These are phyloP conservation scores for Irpex rosettiformis DNA, from an alignment of 1,284 basidiomycete genomes.

Conservation along the genomic window DNA sequence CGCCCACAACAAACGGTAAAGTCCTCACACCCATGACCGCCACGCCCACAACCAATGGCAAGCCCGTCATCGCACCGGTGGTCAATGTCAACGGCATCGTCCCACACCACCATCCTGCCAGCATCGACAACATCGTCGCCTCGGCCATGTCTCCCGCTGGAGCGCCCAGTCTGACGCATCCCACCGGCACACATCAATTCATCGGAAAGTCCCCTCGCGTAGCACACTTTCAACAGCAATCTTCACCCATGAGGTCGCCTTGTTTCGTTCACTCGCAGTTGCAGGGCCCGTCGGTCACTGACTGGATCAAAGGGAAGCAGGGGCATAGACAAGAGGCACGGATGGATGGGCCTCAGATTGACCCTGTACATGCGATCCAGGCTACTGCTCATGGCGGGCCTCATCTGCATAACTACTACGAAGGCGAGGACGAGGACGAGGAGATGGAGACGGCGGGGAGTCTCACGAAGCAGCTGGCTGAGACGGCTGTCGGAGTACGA, in stretches of 20 bases:
- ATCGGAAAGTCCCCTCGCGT: constrained; percentile 20
- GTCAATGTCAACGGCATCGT: constrained; percentile 18
- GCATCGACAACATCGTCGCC: constrained; percentile 4
- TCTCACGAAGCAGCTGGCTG: constrained; percentile 90
- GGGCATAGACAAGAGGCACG: constrained; percentile 41
- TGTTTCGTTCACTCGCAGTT: constrained; percentile 87
- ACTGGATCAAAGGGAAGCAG: constrained; percentile 60
- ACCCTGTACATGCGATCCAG: neutral
- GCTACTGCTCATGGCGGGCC: constrained; percentile 17
- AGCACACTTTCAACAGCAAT: constrained; percentile 26
- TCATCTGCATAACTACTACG: constrained; percentile 29
- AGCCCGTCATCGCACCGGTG: constrained; percentile 19
- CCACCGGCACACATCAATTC: constrained; percentile 14
- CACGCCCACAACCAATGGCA: constrained; percentile 20
- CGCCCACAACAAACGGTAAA: constrained; percentile 15
- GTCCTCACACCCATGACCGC: constrained; percentile 14
- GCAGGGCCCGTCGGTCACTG: constrained; percentile 67
- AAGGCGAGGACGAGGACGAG: constrained; percentile 70
- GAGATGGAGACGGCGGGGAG: constrained; percentile 70
- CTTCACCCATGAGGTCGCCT: constrained; percentile 56
- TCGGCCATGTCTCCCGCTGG: neutral
- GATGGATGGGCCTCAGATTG: constrained; percentile 20
- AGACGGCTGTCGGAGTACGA: constrained; percentile 94
- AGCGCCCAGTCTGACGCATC: constrained; percentile 4
- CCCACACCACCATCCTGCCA: constrained; percentile 16